Conservation (phyloP, 1,284 basidiomycete species). For the Cystobasidium slooffiae region DNA sequence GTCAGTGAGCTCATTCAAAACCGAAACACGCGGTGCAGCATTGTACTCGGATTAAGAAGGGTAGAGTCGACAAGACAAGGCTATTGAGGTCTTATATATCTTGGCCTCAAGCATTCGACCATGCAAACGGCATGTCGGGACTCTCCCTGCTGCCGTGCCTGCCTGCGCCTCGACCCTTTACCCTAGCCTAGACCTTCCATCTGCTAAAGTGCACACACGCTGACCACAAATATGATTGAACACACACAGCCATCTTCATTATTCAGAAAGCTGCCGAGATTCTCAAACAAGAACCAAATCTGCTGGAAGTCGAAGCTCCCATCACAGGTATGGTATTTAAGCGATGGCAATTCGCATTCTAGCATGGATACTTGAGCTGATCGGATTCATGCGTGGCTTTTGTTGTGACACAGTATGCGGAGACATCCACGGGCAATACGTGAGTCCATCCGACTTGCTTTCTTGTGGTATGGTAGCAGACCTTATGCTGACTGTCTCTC, state of each 20-base stretch:
- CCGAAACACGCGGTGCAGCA: not conserved
- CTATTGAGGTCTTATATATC: too few relatives aligned
- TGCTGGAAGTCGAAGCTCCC: conserved; percentile 89
- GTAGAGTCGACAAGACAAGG: not conserved
- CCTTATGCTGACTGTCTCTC: not conserved
- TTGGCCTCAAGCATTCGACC: too few relatives aligned
- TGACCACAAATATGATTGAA: not conserved
- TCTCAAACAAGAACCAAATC: conserved; percentile 79
- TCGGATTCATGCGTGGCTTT: not conserved
- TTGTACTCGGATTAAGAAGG: not conserved
- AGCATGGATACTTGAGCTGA: not conserved
- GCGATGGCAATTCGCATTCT: not conserved
- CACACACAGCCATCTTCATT: conserved; percentile 72
- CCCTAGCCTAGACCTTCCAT: not conserved
- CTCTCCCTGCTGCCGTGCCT: too few relatives aligned
- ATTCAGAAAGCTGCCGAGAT: conserved; percentile 75
- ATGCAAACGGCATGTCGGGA: too few relatives aligned
- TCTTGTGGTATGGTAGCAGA: conserved; percentile 25
- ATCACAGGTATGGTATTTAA: conserved; percentile 74
- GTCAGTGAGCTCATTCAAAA: conserved; percentile 2
- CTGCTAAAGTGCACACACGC: not conserved
- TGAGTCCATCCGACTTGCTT: conserved; percentile 54
- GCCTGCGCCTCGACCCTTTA: not conserved
- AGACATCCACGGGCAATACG: conserved; percentile 97
- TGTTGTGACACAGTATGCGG: conserved; percentile 71